These are phyloP conservation scores for Voacanga thouarsii DNA, from an alignment of 257 asterid species.

Conservation along the genomic window DNA sequence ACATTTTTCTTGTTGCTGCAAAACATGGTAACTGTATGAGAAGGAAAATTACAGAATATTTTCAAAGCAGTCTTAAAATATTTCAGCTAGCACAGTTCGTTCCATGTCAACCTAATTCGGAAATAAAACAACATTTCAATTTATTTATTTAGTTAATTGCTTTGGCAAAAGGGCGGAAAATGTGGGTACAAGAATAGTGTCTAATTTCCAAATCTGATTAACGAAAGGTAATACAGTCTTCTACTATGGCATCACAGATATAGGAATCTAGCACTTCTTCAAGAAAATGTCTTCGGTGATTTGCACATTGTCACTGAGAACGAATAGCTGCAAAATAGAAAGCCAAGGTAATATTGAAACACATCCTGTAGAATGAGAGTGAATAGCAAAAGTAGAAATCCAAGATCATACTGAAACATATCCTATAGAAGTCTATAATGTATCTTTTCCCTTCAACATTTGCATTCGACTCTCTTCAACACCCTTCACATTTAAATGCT, in stretches of 20 bases:
- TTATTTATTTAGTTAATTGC: neutral
- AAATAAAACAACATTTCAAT: neutral
- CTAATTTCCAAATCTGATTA: neutral
- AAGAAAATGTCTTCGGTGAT: neutral
- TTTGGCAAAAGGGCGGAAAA: neutral
- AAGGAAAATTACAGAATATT: neutral
- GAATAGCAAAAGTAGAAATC: neutral
- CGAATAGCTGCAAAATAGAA: neutral
- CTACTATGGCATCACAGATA: neutral
- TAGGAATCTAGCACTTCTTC: neutral
- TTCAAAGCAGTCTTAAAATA: neutral
- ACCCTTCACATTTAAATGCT: neutral
- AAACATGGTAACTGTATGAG: neutral
- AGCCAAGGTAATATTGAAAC: neutral
- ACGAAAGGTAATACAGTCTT: neutral
- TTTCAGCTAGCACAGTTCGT: neutral
- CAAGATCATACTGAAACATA: neutral
- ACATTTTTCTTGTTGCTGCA: constrained; percentile 15
- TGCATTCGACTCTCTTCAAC: neutral
- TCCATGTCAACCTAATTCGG: neutral
- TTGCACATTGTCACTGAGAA: neutral
- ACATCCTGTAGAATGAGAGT: neutral
- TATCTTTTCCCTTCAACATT: neutral
- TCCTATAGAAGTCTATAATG: neutral
- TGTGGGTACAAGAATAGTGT: neutral